These are phyloP conservation scores for Daldinia vernicosa DNA, from an alignment of 495 filamentous ascomycete genomes.

Conservation along the genomic window DNA sequence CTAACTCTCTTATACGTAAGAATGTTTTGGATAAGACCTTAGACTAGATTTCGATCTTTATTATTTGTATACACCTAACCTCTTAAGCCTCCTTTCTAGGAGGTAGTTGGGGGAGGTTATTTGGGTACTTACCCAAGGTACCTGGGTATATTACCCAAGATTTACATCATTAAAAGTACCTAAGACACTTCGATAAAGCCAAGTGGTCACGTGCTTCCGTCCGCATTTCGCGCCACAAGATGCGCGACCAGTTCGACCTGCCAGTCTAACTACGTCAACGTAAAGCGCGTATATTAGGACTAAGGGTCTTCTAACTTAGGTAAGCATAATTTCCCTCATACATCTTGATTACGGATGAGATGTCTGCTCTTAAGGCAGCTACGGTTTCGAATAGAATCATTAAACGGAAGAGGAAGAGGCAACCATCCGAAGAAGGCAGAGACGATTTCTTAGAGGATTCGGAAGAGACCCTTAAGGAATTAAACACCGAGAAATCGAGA, in stretches of 20 bases:
- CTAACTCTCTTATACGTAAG: background rate
- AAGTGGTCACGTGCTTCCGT: constrained; percentile 50
- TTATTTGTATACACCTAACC: background rate
- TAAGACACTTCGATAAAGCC: background rate
- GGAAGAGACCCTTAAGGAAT: constrained; percentile 1
- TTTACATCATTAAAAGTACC: background rate
- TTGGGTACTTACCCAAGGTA: too few species aligned
- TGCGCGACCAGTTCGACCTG: constrained; percentile 21
- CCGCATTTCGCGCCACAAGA: constrained; percentile 49
- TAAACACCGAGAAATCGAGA: constrained; percentile 39
- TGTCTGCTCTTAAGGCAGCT: constrained; percentile 65
- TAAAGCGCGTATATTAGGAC: background rate
- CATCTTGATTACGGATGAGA: constrained; percentile 49
- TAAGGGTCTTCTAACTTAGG: background rate
- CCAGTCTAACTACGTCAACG: constrained; percentile 27
- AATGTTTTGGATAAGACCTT: background rate
- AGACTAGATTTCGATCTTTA: background rate
- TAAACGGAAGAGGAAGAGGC: constrained; percentile 63
- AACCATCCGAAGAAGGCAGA: constrained; percentile 43
- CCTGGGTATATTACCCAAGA: background rate
- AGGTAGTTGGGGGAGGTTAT: too few species aligned
- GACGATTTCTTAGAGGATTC: constrained; percentile 2
- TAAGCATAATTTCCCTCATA: constrained; percentile 20
- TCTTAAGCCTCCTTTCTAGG: background rate
- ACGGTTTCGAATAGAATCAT: constrained; percentile 64